Conservation (phyloP, 805 yeast species). For the Candida stauntonica region DNA sequence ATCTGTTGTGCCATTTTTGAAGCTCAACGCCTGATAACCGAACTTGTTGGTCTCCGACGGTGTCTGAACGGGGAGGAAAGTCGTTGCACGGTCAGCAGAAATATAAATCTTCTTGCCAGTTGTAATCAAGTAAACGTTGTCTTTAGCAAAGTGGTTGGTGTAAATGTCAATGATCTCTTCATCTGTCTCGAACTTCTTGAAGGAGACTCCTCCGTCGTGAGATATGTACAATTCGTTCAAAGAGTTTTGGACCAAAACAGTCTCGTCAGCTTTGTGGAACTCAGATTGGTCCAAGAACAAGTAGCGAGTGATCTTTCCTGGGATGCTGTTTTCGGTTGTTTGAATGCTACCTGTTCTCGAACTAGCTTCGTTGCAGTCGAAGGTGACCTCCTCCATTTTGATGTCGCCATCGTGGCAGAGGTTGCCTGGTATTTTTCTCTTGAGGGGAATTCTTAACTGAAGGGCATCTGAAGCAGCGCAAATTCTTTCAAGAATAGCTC, state of each 20-base stretch:
- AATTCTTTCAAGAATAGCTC: slow-evolving; percentile 25
- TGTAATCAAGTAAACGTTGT: slow-evolving; percentile 33
- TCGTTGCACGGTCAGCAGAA: slow-evolving; percentile 63
- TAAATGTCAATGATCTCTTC: slow-evolving; percentile 45
- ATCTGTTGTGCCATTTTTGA: slow-evolving; percentile 49
- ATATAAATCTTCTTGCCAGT: slow-evolving; percentile 34
- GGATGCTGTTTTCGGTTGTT: slow-evolving; percentile 38
- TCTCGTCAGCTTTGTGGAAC: slow-evolving; percentile 45
- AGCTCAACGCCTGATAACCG: slow-evolving; percentile 47
- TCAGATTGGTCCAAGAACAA: slow-evolving; percentile 46
- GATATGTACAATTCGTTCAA: slow-evolving; percentile 56
- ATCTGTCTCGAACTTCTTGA: slow-evolving; percentile 10
- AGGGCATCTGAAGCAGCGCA: slow-evolving; percentile 30
- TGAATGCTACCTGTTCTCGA: slow-evolving; percentile 24
- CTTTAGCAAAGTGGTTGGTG: slow-evolving; percentile 54
- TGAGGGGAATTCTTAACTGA: slow-evolving; percentile 12
- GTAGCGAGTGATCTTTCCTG: slow-evolving; percentile 50
- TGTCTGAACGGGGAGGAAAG: slow-evolving; percentile 34
- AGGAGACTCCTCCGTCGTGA: slow-evolving; percentile 38
- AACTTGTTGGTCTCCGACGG: slow-evolving; percentile 44
- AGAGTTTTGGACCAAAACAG: slow-evolving; percentile 55
- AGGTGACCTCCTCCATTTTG: slow-evolving; percentile 9
- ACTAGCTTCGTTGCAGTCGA: slow-evolving; percentile 20
- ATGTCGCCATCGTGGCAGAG: slow-evolving; percentile 16
- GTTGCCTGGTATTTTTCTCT: slow-evolving; percentile 23